Percentiles rank a stretch among this genome's conserved stretches.
Evolutionary conservation across 2,329 filamentous ascomycete species (phyloP).

Genomic region (Fusarium nisikadoi): DNA sequence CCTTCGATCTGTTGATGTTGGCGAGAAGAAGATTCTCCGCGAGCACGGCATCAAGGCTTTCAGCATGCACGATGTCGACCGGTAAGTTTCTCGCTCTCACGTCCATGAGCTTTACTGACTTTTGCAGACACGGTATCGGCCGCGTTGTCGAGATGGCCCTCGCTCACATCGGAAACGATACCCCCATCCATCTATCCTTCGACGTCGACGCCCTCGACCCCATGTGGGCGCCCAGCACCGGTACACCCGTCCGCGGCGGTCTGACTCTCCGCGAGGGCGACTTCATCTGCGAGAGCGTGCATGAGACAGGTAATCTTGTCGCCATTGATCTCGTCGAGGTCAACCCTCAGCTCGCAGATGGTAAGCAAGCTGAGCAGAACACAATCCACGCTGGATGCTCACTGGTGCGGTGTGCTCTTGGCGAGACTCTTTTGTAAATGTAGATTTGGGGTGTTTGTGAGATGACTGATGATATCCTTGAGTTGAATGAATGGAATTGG

Average conservation of each 20-base stretch:
- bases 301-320: constrained; percentile 80
- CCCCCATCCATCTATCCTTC: constrained; percentile 96
- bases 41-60: constrained; percentile 95
- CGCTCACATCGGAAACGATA: constrained; percentile 92
- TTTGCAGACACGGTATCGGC: constrained; percentile 83
- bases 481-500: constrained; percentile 43
- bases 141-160: constrained; percentile 98
- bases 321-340: constrained; percentile 87
- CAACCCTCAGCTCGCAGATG: constrained; percentile 76
- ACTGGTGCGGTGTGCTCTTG: constrained; percentile 88
- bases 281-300: constrained; percentile 91
- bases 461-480: constrained; percentile 40
- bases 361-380: constrained; percentile 76
- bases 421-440: constrained; percentile 63
- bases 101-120: constrained; percentile 1
- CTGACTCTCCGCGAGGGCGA: constrained; percentile 95
- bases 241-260: constrained; percentile 92
- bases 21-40: constrained; percentile 90
- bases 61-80: constrained; percentile 97
- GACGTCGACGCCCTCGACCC: constrained; percentile 97
- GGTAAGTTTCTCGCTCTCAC: constrained; percentile 58
- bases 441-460: constrained; percentile 12
- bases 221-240: constrained; percentile 94
- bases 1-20: constrained; percentile 89
- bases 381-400: constrained; percentile 92